Evolutionary conservation across 768 basidiomycete genomes (phyloP).

Genomic region (Termitomyces sp.): DNA sequence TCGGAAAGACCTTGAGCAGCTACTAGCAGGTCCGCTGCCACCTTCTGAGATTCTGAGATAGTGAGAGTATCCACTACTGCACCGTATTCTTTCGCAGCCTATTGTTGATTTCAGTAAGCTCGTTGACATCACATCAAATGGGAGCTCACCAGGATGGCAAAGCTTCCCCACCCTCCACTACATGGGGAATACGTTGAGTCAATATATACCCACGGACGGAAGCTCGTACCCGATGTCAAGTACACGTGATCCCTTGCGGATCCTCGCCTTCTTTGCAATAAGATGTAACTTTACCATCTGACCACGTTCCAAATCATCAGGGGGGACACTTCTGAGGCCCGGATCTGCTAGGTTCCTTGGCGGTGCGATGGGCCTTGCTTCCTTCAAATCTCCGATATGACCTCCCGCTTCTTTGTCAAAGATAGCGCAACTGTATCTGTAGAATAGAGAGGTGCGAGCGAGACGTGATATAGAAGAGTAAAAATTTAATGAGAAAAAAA

Average conservation of each 20-base stretch:
- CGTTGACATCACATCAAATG: neutral
- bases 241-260: conserved; percentile 7
- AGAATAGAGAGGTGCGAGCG: neutral
- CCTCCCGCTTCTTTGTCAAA: conserved; percentile 11
- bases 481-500: neutral
- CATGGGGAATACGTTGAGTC: neutral
- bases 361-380: conserved; percentile 7
- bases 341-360: conserved; percentile 7
- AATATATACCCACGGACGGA: neutral
- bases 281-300: conserved; percentile 13
- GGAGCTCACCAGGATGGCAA: conserved; percentile 3
- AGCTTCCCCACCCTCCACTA: conserved; percentile 12
- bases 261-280: conserved; percentile 9
- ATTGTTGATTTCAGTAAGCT: neutral
- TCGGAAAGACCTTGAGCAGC: conserved; percentile 42
- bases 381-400: conserved; percentile 8
- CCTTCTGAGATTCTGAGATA: conserved; percentile 60
- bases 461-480: neutral
- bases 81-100: conserved; percentile 33
- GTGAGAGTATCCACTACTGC: conserved; percentile 69
- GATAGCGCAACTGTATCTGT: conserved; percentile 11
- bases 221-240: conserved; percentile 10
- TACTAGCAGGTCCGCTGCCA: conserved; percentile 58
- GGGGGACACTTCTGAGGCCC: neutral
- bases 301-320: conserved; percentile 11